Evolutionary conservation across 805 yeast species (phyloP), one percentile per base, ranked within the genome.

Genomic region (Myxozyma sirexii): DNA sequence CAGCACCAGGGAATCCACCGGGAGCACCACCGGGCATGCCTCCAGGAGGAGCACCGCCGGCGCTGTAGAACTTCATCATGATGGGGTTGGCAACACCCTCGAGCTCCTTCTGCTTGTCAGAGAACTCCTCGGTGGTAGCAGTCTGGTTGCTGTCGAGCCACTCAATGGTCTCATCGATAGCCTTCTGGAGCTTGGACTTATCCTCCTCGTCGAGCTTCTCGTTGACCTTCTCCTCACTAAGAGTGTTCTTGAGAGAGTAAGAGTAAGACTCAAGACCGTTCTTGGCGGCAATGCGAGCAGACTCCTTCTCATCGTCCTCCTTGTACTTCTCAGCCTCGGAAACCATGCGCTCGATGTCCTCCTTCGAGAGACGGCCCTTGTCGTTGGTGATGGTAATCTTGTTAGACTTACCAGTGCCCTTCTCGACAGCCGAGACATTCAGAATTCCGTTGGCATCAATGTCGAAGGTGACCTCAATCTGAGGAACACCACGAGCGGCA

Each of bases 401-500:
- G 82, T 87, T 90, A 70, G 96, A 80, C 84, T 92, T 93, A 82
- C 97, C 98, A 67, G 97, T 93, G 81, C 97, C 97, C 85, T 93
- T 92, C 83, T 92, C 98, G 70, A 91, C 82, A 62, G 97, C 97
- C 69, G 96, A 87, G 60, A 92, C 97, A 78, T 92, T 92, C 79
- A 92, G 82, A 79, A 92, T 92, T 82, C 97, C 97, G 79, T 92
- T 92, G 68, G 97, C 97, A 78, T 92, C 97, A 73, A 92, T 82
- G 77, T 92, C 97, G 75, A 92, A 92, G 72, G 97, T 92, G 69
- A 92, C 97, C 84, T 92, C 97, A 72, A 92, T 87, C 82, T 91
- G 97, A 74, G 97, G 97, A 68, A 88, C 96, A 84, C 97, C 97
- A 82, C 97, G 90, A 80, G 97, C 97, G 47, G 97, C 97, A 70